phyloP scores from a whole-genome alignment of 257 asterid genomes.

The Nicotiana otophora region DNA sequence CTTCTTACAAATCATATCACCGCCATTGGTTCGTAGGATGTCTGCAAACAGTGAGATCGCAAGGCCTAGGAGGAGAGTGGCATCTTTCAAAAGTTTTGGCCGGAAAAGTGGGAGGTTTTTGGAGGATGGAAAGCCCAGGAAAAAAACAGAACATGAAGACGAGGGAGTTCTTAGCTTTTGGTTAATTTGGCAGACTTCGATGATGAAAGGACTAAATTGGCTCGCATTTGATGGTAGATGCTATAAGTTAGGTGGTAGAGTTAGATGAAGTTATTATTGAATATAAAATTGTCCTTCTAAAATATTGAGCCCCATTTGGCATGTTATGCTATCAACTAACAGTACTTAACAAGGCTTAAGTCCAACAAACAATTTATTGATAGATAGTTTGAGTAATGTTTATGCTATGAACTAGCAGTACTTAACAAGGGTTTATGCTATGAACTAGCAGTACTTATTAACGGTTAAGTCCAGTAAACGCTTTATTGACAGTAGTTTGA shows the following conservation, averaged over 20 bases:
- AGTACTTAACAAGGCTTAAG: neutral
- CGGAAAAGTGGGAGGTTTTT: neutral
- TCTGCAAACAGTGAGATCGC: no score
- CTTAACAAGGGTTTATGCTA: neutral
- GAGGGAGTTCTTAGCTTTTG: neutral
- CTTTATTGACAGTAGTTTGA: neutral
- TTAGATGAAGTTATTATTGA: neutral
- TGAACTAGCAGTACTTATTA: neutral
- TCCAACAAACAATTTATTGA: neutral
- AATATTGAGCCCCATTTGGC: neutral
- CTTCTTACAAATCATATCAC: no score
- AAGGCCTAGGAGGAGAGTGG: neutral
- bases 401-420: neutral
- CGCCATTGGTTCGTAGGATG: no score
- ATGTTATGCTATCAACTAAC: neutral
- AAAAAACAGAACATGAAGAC: neutral
- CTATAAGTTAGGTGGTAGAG: neutral
- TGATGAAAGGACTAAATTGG: neutral
- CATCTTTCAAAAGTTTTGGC: neutral
- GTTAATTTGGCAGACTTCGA: neutral
- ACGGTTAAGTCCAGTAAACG: neutral
- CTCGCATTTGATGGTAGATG: neutral
- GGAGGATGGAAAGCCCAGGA: neutral
- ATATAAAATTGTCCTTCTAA: neutral
- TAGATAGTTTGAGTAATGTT: neutral